Evolutionary conservation across 2,329 filamentous ascomycete genomes (phyloP), one percentile per base, ranked within the genome.

Genomic region (Botrytis medusae): DNA sequence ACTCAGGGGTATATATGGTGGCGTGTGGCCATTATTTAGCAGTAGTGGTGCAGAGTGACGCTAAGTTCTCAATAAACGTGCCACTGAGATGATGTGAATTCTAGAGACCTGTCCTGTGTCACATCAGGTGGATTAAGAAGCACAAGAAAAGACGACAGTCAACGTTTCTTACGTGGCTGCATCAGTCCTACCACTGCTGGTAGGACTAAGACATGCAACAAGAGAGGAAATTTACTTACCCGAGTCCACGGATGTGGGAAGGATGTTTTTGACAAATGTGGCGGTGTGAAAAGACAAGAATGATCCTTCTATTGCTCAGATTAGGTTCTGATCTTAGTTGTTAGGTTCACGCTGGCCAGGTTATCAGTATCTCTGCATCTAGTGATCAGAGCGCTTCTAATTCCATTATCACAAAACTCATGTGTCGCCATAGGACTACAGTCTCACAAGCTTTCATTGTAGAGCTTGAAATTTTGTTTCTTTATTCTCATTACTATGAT

Each of bases 151-250:
- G 48, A 57, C 40, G 40, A 20, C 25, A 22, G 8, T 57, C n/a
- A 42, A 18, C 40, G 42, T 16, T 34, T 8, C 25, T 29, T 5
- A 0, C 6, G 34, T 42, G 48, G 48, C 64, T 68, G 48, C 48
- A 42, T 57, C 9, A 18, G 64, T 68, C 14, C 64, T 57, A 68
- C 64, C 10, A 16, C 0, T 22, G 64, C 3, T 42, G 44, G 34
- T 68, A 57, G 46, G 64, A 68, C 48, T 42, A 7, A 68, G 64
- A 57, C 9, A 20, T 68, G 65, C 65, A 68, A 68, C 65, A 68
- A 68, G 40, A 67, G 37, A 32, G 48, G 4, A 16, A 20, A 25
- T 2, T 57, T 32, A 2, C 14, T 42, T 14, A 57, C n/a, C 34
- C 25, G 18, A 12, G 34, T 68, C 63, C 34, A 42, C 42, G 65